These are phyloP conservation scores for Metarhizium album DNA, from an alignment of 2,329 filamentous ascomycete genomes.

Conservation along the genomic window DNA sequence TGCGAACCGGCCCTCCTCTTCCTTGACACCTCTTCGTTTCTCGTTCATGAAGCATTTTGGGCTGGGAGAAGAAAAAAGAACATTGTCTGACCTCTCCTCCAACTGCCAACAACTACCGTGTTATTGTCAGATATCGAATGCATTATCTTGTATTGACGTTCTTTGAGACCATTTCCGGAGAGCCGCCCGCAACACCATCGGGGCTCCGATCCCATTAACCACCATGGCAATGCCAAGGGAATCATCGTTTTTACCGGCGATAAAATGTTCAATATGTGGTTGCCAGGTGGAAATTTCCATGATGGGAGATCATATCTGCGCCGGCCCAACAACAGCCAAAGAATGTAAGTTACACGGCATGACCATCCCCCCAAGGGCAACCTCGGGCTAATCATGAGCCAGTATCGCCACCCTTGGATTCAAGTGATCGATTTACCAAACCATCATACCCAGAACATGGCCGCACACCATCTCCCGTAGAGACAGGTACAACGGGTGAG, in stretches of 20 bases:
- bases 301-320: slow-evolving; percentile 79
- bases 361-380: not conserved
- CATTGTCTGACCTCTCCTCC: not conserved
- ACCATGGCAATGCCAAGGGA: slow-evolving; percentile 43
- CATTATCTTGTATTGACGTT: not conserved
- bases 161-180: not conserved
- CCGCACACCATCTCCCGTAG: slow-evolving; percentile 35
- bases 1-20: not conserved
- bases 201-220: not conserved
- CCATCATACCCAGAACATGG: slow-evolving; percentile 25
- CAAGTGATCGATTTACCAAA: slow-evolving; percentile 17
- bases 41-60: not conserved
- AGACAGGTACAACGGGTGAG: slow-evolving; percentile 44
- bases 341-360: slow-evolving; percentile 28
- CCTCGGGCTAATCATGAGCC: not conserved
- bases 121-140: not conserved
- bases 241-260: slow-evolving; percentile 64
- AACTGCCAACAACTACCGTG: too few species aligned
- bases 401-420: slow-evolving; percentile 29
- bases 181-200: not conserved
- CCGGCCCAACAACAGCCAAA: slow-evolving; percentile 32
- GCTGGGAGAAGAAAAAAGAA: not conserved
- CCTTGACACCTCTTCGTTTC: not conserved
- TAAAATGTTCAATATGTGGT: slow-evolving; percentile 80
- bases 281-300: slow-evolving; percentile 69